Conservation (phyloP, 2,329 filamentous ascomycete genomes). For the Pestalotiopsis sp. region DNA sequence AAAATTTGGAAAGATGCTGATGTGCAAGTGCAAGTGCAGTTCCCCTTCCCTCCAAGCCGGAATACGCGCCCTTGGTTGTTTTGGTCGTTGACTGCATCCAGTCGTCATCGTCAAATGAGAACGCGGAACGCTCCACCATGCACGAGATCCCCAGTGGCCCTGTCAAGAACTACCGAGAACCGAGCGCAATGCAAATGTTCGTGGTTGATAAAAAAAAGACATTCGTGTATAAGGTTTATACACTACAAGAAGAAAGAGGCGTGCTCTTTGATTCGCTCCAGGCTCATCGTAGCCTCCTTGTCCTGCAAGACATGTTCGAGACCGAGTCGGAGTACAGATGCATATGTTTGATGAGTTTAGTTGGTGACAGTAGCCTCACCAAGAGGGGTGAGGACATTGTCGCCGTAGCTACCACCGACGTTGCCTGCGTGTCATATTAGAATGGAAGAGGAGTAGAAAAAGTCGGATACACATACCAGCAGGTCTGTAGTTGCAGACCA, state of each 20-base stretch:
- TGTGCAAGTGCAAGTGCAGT: not conserved
- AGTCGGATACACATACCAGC: conserved; percentile 57
- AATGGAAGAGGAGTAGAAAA: not conserved
- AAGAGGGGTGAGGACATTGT: conserved; percentile 49
- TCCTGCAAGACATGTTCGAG: conserved; percentile 12
- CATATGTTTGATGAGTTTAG: not conserved
- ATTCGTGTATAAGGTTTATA: conserved; percentile 11
- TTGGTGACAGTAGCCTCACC: conserved; percentile 30
- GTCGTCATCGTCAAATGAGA: conserved; percentile 16
- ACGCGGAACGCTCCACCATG: conserved; percentile 11
- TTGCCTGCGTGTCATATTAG: conserved; percentile 43
- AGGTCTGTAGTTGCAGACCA: conserved; percentile 85
- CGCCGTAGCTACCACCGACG: conserved; percentile 49
- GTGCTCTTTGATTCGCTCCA: conserved; percentile 8
- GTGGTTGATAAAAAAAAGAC: conserved; percentile 9
- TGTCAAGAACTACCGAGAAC: not conserved
- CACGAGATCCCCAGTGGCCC: conserved; percentile 7
- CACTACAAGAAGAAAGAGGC: conserved; percentile 13
- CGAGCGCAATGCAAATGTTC: conserved; percentile 7
- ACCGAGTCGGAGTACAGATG: not conserved
- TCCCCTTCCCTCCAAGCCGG: not conserved
- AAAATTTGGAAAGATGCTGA: conserved; percentile 10
- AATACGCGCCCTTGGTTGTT: not conserved
- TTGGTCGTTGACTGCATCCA: conserved; percentile 11
- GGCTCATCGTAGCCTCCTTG: conserved; percentile 11